Evolutionary conservation across 2,329 filamentous ascomycete genomes (phyloP), one percentile per base, ranked within the genome.

Genomic region (Setomelanomma holmii): DNA sequence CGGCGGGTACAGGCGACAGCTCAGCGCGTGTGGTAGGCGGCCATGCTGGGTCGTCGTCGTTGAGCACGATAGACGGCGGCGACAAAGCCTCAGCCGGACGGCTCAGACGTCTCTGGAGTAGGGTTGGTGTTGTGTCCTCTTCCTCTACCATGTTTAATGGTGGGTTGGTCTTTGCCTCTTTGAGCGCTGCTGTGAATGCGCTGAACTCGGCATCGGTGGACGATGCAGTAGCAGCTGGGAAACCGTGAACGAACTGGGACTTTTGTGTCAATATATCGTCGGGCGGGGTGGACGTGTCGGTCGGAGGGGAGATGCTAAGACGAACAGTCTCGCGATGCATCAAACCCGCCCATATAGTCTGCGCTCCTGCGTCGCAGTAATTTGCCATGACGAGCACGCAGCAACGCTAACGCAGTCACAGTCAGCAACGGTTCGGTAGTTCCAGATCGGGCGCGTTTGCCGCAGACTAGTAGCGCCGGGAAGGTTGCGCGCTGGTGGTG

Each of bases 301-400:
- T 46, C 12, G 59, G 63, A 39, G 58, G 48, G 34, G 58, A 52
- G 51, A 58, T 53, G 12, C 64, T 52, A 24, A 68, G 67, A 57
- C 61, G 57, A 52, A 64, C 49, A 30, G 56, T 45, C 34, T 65
- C 60, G 49, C 67, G 61, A 49, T 66, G 63, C 41, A 61, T 61
- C 21, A 74, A 58, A 23, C 71, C 69, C 8, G 63, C 60, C 60
- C 72, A 72, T 12, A 62, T 47, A 11, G 71, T 74, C 50, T 74
- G 71, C 30, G 62, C 59, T 45, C 53, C 52, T 36, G 55, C 55
- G 46, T 73, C 64, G 56, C 66, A 63, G 62, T 73, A 73, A 51
- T 56, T 51, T 34, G 60, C 51, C 67, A 69, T 69, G 11, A 45
- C 36, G 39, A 30, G 42, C 45, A 48, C 45, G 46, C 53, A 52